phyloP scores from a whole-genome alignment of 768 basidiomycete species.

The Lepiota brunneoincarnata region DNA sequence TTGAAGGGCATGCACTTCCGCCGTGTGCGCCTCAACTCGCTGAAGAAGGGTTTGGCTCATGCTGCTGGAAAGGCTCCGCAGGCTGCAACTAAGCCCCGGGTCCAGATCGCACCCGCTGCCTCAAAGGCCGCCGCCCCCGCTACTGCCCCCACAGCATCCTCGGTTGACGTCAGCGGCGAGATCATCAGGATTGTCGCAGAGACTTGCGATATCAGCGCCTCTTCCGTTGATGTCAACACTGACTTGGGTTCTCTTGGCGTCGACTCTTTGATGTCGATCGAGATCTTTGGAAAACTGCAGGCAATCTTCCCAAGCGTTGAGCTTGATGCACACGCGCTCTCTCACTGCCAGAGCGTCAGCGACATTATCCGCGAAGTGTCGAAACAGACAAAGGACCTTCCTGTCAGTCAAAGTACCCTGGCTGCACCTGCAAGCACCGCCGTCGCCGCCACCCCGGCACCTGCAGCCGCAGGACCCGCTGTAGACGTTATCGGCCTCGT shows the following conservation, averaged over 20 bases:
- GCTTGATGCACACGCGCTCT: slow-evolving; percentile 28
- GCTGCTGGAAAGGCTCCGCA: slow-evolving; percentile 22
- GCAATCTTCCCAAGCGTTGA: slow-evolving; percentile 28
- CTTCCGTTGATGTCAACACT: slow-evolving; percentile 29
- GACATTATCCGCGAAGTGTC: slow-evolving; percentile 32
- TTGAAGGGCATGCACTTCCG: slow-evolving; percentile 57
- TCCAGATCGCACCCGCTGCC: neutral
- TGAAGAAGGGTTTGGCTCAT: slow-evolving; percentile 44
- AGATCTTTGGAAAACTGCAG: slow-evolving; percentile 41
- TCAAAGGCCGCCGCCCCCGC: neutral
- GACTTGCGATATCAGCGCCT: slow-evolving; percentile 36
- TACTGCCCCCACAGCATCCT: neutral
- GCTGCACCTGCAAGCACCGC: neutral
- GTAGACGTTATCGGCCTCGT: neutral
- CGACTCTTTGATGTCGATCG: slow-evolving; percentile 64
- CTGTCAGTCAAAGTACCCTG: neutral
- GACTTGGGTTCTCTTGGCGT: slow-evolving; percentile 56
- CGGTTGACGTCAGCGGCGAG: slow-evolving; percentile 22
- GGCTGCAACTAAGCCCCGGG: neutral
- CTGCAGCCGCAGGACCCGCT: neutral
- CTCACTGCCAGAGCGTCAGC: slow-evolving; percentile 31
- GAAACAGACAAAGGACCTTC: slow-evolving; percentile 13
- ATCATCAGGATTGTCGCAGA: slow-evolving; percentile 38
- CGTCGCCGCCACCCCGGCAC: neutral
- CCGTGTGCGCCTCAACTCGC: slow-evolving; percentile 47